Evolutionary conservation across 306 rosid species (phyloP), one percentile per base, ranked within the genome.

Genomic region (Acacia confusa): DNA sequence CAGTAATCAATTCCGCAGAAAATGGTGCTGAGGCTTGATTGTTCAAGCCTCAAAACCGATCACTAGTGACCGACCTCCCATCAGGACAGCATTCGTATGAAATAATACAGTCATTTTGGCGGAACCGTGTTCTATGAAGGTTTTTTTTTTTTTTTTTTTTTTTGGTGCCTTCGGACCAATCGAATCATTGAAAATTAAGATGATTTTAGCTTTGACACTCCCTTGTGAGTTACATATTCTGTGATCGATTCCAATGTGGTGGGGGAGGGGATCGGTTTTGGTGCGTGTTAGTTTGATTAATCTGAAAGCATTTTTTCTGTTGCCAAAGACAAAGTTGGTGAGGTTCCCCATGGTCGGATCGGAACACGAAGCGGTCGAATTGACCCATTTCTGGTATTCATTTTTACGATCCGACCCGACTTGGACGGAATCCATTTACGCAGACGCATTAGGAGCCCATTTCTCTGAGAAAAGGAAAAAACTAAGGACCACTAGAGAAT

Each of bases 1-100:
- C 36, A 63, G 64, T 4, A 78, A 43, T 52, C 38, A 25, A 85
- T 4, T 9, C 64, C 38, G 48, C 9, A 72, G 50, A 6, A 57
- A 2, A 45, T 52, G 82, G 11, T 36, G 76, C 53, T 76, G 78
- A 50, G 66, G 6, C 63, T 68, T n/a, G 81, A 75, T 55, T 60
- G 19, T 34, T 50, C n/a, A 43, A 40, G 73, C 50, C 32, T 68
- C 74, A 22, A 40, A 68, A 69, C 19, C 32, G 32, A 69, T 40
- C 50, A n/a, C 44, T 7, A 34, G 27, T 66, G 25, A 34, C 72
- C 47, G 24, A 28, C 53, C 75, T 41, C 53, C 14, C 75, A 70
- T 41, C 22, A 17, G 17, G 50, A 68, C 14, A n/a, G 73, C 48
- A 68, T 68, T 65, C n/a, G 20, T 30, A 0, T 14, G 70, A 17